Percentiles rank a stretch among this genome's conserved stretches.
phyloP scores from a whole-genome alignment of 805 yeast species.

The Suhomyces sp. region DNA sequence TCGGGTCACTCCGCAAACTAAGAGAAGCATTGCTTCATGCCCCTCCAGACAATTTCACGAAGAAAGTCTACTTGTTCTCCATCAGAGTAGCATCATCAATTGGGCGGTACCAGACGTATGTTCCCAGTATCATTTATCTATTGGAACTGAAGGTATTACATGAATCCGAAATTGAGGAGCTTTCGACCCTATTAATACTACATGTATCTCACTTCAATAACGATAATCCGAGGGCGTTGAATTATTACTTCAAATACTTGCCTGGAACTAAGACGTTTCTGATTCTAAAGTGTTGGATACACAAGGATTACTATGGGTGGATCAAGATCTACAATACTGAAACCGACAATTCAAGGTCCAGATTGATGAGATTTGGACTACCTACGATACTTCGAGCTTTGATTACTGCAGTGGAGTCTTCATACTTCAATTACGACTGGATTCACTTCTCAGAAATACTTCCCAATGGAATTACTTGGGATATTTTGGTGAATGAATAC shows the following conservation, averaged over 20 bases:
- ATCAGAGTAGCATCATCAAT: slow-evolving; percentile 43
- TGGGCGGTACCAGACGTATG: slow-evolving; percentile 53
- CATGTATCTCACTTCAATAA: slow-evolving; percentile 46
- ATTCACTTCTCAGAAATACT: slow-evolving; percentile 25
- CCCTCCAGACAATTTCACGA: slow-evolving; percentile 38
- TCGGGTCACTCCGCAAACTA: slow-evolving; percentile 44
- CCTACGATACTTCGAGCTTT: slow-evolving; percentile 32
- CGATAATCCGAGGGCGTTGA: slow-evolving; percentile 31
- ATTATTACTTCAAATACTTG: slow-evolving; percentile 28
- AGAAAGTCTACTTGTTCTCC: slow-evolving; percentile 49
- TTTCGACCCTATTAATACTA: slow-evolving; percentile 42
- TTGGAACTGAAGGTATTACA: slow-evolving; percentile 27
- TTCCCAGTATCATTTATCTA: slow-evolving; percentile 51
- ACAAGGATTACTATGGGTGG: slow-evolving; percentile 32
- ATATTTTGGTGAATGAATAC: slow-evolving; percentile 19
- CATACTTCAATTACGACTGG: slow-evolving; percentile 39
- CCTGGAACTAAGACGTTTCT: slow-evolving; percentile 1
- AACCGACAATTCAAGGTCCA: slow-evolving; percentile 28
- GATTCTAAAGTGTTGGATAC: slow-evolving; percentile 26
- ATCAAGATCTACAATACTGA: slow-evolving; percentile 31
- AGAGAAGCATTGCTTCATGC: slow-evolving; percentile 53
- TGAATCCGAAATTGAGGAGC: slow-evolving; percentile 34
- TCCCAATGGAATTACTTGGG: slow-evolving; percentile 26
- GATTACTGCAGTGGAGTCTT: slow-evolving; percentile 21
- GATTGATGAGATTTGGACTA: slow-evolving; percentile 46